phyloP scores from a whole-genome alignment of 2,329 filamentous ascomycete species.

The Fusarium circinatum region DNA sequence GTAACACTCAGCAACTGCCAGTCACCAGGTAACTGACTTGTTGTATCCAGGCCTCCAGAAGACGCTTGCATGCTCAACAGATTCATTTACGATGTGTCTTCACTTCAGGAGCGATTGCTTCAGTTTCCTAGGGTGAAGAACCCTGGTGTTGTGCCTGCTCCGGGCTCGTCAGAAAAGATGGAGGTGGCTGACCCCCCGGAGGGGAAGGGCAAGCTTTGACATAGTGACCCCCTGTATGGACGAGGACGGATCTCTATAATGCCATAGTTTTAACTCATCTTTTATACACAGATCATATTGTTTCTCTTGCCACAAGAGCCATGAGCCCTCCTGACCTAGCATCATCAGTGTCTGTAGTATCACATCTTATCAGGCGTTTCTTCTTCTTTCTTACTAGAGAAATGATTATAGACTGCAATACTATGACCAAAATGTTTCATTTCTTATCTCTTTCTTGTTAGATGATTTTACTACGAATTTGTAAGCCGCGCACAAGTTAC shows the following conservation, averaged over 20 bases:
- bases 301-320: no score
- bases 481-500: background rate
- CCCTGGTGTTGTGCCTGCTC: accelerated
- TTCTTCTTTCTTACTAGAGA: background rate
- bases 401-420: background rate
- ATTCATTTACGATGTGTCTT: slow-evolving; percentile 21
- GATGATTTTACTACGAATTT: background rate
- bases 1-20: background rate
- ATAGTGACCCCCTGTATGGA: background rate
- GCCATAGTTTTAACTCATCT: background rate
- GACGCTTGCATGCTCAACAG: background rate
- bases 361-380: background rate
- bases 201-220: background rate
- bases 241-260: background rate
- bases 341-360: background rate
- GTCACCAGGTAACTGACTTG: background rate
- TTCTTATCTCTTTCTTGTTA: background rate
- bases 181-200: no score
- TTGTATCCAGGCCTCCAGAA: background rate
- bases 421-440: no score
- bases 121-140: accelerated
- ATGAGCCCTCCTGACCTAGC: no score
- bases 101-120: slow-evolving; percentile 20
- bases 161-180: background rate
- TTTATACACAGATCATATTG: background rate